phyloP scores from a whole-genome alignment of 192 early-diverging fungal genomes.

The Ambispora gerdemannii region DNA sequence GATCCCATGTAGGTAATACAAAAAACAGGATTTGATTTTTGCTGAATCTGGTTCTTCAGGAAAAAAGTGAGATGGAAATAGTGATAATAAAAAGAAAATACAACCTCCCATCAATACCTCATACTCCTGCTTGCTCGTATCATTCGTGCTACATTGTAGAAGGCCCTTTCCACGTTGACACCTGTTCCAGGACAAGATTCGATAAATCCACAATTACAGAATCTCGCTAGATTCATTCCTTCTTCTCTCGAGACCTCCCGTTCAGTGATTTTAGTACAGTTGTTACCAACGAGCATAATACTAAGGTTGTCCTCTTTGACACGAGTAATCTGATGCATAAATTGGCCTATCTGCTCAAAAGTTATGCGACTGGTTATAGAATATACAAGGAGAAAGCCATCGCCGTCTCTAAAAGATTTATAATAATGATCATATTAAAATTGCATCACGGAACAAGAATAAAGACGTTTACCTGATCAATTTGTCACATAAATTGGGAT shows the following conservation, averaged over 20 bases:
- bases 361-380: slow-evolving; percentile 85
- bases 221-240: slow-evolving; percentile 71
- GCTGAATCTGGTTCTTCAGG: too few species aligned
- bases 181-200: slow-evolving; percentile 90
- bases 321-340: slow-evolving; percentile 84
- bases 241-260: slow-evolving; percentile 85
- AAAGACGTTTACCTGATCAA: slow-evolving; percentile 61
- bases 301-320: slow-evolving; percentile 89
- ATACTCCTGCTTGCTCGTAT: slow-evolving; percentile 67
- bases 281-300: slow-evolving; percentile 93
- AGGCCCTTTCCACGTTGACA: slow-evolving; percentile 88
- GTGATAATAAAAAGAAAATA: too few species aligned
- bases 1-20: too few species aligned
- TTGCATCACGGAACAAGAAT: background rate
- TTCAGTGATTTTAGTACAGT: slow-evolving; percentile 81
- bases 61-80: too few species aligned
- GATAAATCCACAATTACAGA: slow-evolving; percentile 77
- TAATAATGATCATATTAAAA: background rate
- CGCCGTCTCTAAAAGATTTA: slow-evolving; percentile 53
- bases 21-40: too few species aligned
- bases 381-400: slow-evolving; percentile 89
- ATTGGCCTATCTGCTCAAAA: slow-evolving; percentile 83
- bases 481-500: slow-evolving; percentile 75
- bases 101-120: too few species aligned
- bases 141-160: slow-evolving; percentile 78